Evolutionary conservation across 106 monocot genomes (phyloP).

Genomic region (Apostasia ramifera): DNA sequence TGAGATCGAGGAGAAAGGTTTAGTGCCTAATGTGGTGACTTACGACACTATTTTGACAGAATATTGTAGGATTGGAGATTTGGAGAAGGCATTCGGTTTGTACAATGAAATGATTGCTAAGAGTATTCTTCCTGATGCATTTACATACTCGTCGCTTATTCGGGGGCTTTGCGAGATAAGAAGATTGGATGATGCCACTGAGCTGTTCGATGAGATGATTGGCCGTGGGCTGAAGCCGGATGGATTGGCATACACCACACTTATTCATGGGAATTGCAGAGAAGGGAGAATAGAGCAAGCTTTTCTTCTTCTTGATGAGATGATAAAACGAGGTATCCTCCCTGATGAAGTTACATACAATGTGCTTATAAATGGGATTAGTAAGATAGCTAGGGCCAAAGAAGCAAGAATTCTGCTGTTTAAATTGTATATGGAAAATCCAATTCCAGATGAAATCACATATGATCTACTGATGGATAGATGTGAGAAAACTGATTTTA

Average conservation of each 20-base stretch:
- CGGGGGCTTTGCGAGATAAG: constrained; percentile 60
- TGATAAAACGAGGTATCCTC: constrained; percentile 60
- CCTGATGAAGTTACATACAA: constrained; percentile 88
- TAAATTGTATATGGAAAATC: constrained; percentile 40
- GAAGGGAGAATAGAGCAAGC: constrained; percentile 64
- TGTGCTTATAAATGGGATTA: constrained; percentile 86
- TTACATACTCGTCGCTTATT: constrained; percentile 74
- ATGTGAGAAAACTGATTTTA: constrained; percentile 39
- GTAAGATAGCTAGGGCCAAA: constrained; percentile 48
- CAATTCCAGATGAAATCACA: constrained; percentile 42
- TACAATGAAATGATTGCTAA: constrained; percentile 49
- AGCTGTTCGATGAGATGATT: constrained; percentile 59
- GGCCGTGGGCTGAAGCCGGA: constrained; percentile 39
- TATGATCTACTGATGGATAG: constrained; percentile 48
- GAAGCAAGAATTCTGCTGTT: constrained; percentile 70
- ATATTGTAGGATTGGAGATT: constrained; percentile 56
- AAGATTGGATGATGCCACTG: constrained; percentile 46
- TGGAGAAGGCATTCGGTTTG: constrained; percentile 58
- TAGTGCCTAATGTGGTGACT: constrained; percentile 58
- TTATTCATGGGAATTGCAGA: constrained; percentile 80
- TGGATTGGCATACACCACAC: constrained; percentile 54
- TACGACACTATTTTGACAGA: constrained; percentile 52
- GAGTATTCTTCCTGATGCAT: constrained; percentile 47
- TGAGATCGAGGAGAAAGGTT: constrained; percentile 52
- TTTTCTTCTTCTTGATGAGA: constrained; percentile 65